phyloP scores from a whole-genome alignment of 179 eudicot species.

The Pouteria campechiana region DNA sequence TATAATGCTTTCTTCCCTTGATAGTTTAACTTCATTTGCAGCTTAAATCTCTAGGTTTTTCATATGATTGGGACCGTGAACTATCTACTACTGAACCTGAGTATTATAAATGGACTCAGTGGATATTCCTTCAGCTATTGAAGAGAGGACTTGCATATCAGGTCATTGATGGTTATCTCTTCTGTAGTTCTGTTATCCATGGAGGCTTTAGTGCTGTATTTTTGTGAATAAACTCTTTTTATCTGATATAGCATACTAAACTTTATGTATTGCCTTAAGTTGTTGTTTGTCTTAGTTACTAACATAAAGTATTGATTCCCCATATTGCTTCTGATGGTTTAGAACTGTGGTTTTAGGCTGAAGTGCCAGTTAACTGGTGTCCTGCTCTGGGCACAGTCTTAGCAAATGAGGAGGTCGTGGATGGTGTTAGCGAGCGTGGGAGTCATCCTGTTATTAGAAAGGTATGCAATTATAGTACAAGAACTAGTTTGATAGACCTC shows the following conservation, averaged over 20 bases:
- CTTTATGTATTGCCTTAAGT: background rate
- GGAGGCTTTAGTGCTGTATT: too few species aligned
- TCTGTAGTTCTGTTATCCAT: too few species aligned
- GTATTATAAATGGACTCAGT: conserved; percentile 99
- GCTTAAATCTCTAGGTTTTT: conserved; percentile 95
- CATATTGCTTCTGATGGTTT: too few species aligned
- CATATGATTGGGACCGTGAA: conserved; percentile 99
- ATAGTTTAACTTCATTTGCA: conserved; percentile 16
- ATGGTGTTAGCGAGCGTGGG: conserved; percentile 99
- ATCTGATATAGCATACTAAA: too few species aligned
- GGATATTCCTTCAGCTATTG: conserved; percentile 96
- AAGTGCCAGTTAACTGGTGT: conserved; percentile 99
- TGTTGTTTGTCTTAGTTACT: too few species aligned
- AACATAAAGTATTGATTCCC: too few species aligned
- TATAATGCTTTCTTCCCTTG: background rate
- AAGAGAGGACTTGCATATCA: conserved; percentile 97
- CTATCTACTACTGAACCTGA: conserved; percentile 91
- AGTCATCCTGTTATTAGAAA: conserved; percentile 98
- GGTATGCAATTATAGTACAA: too few species aligned
- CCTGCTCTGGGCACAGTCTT: conserved; percentile 98
- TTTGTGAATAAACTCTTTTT: too few species aligned
- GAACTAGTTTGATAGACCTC: too few species aligned
- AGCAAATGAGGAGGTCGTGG: conserved; percentile 98
- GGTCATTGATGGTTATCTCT: too few species aligned
- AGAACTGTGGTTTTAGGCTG: conserved; percentile 48